Evolutionary conservation across 257 asterid genomes (phyloP), one percentile per base, ranked within the genome.

Genomic region (Ballota nigra): DNA sequence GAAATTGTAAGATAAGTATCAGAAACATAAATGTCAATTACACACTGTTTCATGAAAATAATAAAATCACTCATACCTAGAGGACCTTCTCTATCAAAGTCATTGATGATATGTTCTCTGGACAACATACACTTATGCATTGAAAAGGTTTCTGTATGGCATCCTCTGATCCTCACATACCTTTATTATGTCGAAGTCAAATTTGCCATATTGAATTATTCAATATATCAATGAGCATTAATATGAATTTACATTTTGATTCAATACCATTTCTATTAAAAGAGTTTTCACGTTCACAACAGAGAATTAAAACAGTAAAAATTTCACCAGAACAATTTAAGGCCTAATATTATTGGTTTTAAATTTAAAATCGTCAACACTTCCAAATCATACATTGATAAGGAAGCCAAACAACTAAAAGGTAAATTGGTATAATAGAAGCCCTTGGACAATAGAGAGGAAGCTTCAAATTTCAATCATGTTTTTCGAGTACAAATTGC

Each of bases 111-210:
- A 66, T 80, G 80, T 5, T 89, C 96, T 73, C 78, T 92, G 19
- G 88, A 71, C 22, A 85, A 71, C 55, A 80, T 78, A 73, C 96
- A 96, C 79, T 89, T 92, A 82, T 92, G 80, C 84, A 87, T 79
- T 13, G 82, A 82, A 67, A 78, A 79, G 72, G 73, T 45, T 43
- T 88, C 87, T 2, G 69, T 36, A 20, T 81, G 85, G 57, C 89
- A 86, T 66, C 79, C n/a, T n/a, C n/a, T n/a, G n/a, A n/a, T n/a
- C n/a, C 92, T 34, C 85, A 73, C 87, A 83, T 90, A 66, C 67
- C 65, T 73, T 55, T 38, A 41, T 69, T 80, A 59, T 51, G 69
- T 64, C 80, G 68, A 68, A 71, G 29, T 67, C 76, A 74, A 68
- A 56, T 63, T 84, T 79, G 57, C 77, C 64, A 70, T 66, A 69